Conservation (phyloP, 2,329 filamentous ascomycete genomes). For the Sclerotinia minor region DNA sequence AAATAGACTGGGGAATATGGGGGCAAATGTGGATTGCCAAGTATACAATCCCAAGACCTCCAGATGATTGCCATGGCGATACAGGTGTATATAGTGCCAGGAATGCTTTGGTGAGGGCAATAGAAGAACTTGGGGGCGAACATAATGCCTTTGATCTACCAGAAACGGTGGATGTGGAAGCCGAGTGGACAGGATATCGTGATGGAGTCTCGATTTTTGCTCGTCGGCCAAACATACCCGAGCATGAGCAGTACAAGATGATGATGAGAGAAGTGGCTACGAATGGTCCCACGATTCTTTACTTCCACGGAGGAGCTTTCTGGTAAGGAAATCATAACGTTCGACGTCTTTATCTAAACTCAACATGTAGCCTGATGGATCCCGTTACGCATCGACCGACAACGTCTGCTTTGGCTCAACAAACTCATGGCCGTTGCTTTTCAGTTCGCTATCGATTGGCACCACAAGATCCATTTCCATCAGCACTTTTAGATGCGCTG, state of each 20-base stretch:
- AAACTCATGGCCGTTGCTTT: constrained; percentile 65
- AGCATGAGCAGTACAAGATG: constrained; percentile 63
- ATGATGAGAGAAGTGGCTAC: constrained; percentile 68
- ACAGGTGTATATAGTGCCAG: constrained; percentile 47
- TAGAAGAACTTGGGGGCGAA: constrained; percentile 53
- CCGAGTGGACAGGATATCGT: constrained; percentile 75
- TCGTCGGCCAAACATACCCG: constrained; percentile 56
- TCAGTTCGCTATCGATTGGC: constrained; percentile 70
- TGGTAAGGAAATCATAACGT: constrained; percentile 9
- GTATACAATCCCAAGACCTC: constrained; percentile 62
- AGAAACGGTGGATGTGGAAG: constrained; percentile 58
- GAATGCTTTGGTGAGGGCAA: constrained; percentile 58
- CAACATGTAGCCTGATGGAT: constrained; percentile 63
- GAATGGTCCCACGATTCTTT: constrained; percentile 62
- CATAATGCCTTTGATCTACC: constrained; percentile 49
- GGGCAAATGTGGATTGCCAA: constrained; percentile 81
- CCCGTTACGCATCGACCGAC: constrained; percentile 64
- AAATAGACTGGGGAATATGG: constrained; percentile 67
- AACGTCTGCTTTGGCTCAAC: constrained; percentile 61
- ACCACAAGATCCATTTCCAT: constrained; percentile 73
- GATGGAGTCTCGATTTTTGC: constrained; percentile 52
- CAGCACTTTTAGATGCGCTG: constrained; percentile 71
- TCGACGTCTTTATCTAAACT: neutral
- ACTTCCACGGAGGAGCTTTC: constrained; percentile 73
- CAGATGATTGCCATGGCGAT: constrained; percentile 43